Conservation (phyloP, 2,329 filamentous ascomycete species). For the Monilinia polystroma region DNA sequence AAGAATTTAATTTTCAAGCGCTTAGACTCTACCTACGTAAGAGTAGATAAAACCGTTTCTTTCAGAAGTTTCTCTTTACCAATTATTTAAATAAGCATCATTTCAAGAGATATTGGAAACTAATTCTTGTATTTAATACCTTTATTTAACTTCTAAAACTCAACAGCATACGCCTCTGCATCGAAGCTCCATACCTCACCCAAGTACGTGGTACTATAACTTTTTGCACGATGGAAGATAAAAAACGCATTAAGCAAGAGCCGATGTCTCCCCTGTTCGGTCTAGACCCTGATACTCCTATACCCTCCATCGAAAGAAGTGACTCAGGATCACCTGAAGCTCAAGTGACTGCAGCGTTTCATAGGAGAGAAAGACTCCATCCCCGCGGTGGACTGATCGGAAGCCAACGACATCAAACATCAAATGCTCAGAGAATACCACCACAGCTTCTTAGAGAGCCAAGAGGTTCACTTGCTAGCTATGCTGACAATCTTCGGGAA, state of each 20-base stretch:
- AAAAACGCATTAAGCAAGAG: not conserved
- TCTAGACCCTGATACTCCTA: not conserved
- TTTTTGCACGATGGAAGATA: not conserved
- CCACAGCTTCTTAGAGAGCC: not conserved
- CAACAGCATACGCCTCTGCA: too few species aligned
- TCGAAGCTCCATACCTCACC: too few species aligned
- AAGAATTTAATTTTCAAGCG: not conserved
- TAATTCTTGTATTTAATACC: not conserved
- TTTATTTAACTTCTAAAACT: not conserved
- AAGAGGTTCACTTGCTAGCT: not conserved
- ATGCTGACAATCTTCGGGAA: not conserved
- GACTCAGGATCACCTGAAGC: not conserved
- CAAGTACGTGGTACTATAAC: not conserved
- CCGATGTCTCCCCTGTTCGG: not conserved
- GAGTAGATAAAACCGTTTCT: not conserved
- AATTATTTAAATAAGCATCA: too few species aligned
- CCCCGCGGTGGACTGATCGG: not conserved
- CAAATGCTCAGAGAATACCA: not conserved
- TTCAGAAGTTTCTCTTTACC: not conserved
- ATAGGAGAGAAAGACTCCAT: not conserved
- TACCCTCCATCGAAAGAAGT: not conserved
- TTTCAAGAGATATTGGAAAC: not conserved
- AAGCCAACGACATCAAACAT: not conserved
- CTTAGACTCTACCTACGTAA: not conserved
- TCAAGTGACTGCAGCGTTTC: rapidly evolving